These are phyloP conservation scores for Zygnema cylindricum DNA, from an alignment of 139 green algal genomes.

Conservation along the genomic window DNA sequence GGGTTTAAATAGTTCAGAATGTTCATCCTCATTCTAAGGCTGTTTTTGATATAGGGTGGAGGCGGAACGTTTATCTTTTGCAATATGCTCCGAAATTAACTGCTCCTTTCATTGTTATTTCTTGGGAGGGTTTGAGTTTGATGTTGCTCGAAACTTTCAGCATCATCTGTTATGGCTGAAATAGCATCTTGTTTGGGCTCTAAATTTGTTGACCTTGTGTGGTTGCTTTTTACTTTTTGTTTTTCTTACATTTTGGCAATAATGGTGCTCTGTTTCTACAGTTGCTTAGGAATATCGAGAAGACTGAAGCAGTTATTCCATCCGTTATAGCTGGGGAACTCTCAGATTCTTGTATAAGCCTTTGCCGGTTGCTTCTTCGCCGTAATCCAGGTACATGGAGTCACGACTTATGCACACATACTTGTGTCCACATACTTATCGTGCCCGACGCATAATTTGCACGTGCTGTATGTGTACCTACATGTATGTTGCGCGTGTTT, in stretches of 20 bases:
- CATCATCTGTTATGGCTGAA: not conserved
- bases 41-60: too few species aligned
- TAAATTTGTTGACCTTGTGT: constrained; percentile 6
- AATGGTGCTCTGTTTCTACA: constrained; percentile 24
- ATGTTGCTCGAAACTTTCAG: not conserved
- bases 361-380: constrained; percentile 82
- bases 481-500: too few species aligned
- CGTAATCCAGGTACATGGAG: constrained; percentile 78
- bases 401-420: not conserved
- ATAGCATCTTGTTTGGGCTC: not conserved
- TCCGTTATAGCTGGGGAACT: constrained; percentile 68
- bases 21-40: too few species aligned
- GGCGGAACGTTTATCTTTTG: too few species aligned
- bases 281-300: constrained; percentile 92
- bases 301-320: constrained; percentile 75
- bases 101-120: too few species aligned
- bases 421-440: not conserved
- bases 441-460: not conserved
- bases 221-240: not conserved
- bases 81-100: too few species aligned
- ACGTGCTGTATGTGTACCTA: not conserved
- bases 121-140: too few species aligned
- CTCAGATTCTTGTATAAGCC: constrained; percentile 66
- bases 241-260: not conserved
- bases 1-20: too few species aligned